Evolutionary conservation across 441 rosid species (phyloP).

Genomic region (Bocquillonia castaneifolia): DNA sequence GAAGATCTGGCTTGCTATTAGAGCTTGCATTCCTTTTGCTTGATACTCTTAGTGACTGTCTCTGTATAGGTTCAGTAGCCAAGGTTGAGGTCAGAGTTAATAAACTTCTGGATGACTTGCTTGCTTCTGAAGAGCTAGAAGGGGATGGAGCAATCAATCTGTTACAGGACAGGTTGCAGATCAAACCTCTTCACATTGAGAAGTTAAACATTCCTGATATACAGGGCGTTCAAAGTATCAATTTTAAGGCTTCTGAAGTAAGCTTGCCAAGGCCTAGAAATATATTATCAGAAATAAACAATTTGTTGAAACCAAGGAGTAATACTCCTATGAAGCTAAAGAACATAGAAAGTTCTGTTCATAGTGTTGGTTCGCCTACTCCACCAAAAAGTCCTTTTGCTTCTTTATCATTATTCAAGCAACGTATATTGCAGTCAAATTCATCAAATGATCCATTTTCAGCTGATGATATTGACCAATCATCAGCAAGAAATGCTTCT

Average conservation of each 20-base stretch:
- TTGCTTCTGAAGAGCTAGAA: constrained; percentile 53
- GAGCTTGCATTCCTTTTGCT: neutral
- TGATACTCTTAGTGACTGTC: constrained; percentile 9
- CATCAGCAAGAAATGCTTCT: constrained; percentile 24
- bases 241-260: constrained; percentile 40
- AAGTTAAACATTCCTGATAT: constrained; percentile 54
- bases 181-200: constrained; percentile 45
- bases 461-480: constrained; percentile 28
- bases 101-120: constrained; percentile 51
- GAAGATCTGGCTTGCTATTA: neutral
- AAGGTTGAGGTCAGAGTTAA: constrained; percentile 37
- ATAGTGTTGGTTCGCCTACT: constrained; percentile 35
- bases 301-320: constrained; percentile 34
- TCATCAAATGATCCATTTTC: constrained; percentile 38
- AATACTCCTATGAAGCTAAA: constrained; percentile 28
- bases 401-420: constrained; percentile 36
- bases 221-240: constrained; percentile 40
- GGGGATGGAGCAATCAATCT: constrained; percentile 51
- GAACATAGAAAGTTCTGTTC: constrained; percentile 22
- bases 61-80: constrained; percentile 36
- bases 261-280: constrained; percentile 39
- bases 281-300: constrained; percentile 47
- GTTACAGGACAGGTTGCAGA: constrained; percentile 53
- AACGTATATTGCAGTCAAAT: constrained; percentile 35
- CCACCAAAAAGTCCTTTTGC: constrained; percentile 43